Evolutionary conservation across 805 yeast genomes (phyloP).

Genomic region (Pichia scutulata): DNA sequence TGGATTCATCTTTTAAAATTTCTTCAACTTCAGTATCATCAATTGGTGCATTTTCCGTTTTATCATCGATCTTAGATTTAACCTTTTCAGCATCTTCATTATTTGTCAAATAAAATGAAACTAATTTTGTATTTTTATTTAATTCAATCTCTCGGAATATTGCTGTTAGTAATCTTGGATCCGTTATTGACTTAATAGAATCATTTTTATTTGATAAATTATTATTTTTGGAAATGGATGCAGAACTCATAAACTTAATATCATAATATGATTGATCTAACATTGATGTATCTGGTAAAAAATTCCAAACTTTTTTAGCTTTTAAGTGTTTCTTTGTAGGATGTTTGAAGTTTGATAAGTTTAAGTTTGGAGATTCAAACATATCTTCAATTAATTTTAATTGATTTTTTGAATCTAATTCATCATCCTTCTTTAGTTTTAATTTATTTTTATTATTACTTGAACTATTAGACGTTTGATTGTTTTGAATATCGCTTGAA

Average conservation of each 20-base stretch:
- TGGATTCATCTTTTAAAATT: constrained; percentile 25
- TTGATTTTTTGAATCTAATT: constrained; percentile 54
- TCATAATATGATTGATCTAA: constrained; percentile 69
- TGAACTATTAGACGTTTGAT: constrained; percentile 12
- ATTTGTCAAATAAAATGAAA: constrained; percentile 54
- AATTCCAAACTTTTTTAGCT: constrained; percentile 72
- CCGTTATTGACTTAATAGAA: constrained; percentile 26
- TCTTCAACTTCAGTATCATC: constrained; percentile 39
- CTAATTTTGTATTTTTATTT: constrained; percentile 61
- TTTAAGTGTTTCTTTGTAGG: constrained; percentile 68
- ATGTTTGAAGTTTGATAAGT: constrained; percentile 44
- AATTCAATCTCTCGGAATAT: constrained; percentile 69
- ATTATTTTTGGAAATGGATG: constrained; percentile 36
- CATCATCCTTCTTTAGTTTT: constrained; percentile 27
- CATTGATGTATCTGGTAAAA: constrained; percentile 87
- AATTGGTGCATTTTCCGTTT: constrained; percentile 39
- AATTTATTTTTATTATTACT: constrained; percentile 18
- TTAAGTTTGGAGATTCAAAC: constrained; percentile 46
- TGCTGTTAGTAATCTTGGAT: constrained; percentile 43
- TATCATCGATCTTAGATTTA: constrained; percentile 37
- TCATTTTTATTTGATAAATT: constrained; percentile 23
- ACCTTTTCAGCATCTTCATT: constrained; percentile 35
- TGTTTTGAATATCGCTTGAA: constrained; percentile 40
- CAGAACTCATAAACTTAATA: constrained; percentile 55
- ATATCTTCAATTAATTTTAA: constrained; percentile 67